Evolutionary conservation across 129 eudicot species (phyloP), one percentile per base, ranked within the genome.

Genomic region (Heracleum sosnowskyi): DNA sequence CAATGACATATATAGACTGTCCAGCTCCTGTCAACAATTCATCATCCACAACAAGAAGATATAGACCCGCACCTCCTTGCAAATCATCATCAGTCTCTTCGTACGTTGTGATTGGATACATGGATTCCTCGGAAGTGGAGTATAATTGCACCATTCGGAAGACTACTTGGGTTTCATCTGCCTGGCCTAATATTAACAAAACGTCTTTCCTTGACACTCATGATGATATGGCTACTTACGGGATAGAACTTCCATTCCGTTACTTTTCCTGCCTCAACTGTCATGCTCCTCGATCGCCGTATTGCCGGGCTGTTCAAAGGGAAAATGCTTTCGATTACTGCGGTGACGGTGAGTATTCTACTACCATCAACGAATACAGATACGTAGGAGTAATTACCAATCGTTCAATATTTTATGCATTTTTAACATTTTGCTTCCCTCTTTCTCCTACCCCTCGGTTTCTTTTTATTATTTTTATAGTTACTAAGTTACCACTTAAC

Each of bases 1-100:
- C 40, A 69, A 7, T 69, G 13, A 69, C 74, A 69, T 36, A 31
- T 69, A 69, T 69, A 31, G 74, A 69, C 74, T 69, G 45, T 17
- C 74, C 74, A 34, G 28, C 74, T 2, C 74, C 74, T 29, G 74
- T 36, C 0, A 17, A 0, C 0, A 31, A 8, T 53, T 53, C 63
- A 20, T 22, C 62, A 51, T n/a, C n/a, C n/a, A 5, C 62, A 5
- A 7, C 71, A n/a, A 28, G 18, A 13, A 28, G 45, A 31, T 35
- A 69, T 36, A 69, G 4, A 29, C 74, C 37, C 3, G 4, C 74
- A 39, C 11, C 75, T 71, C 75, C 49, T 22, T 36, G 75, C 75
- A 18, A 3, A 20, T 71, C 36, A 9, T 71, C 75, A 9, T 11
- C 51, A 20, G 13, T 6, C 1, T 4, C 37, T 24, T 17, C 75